Evolutionary conservation across 2,329 filamentous ascomycete species (phyloP).

Genomic region (Penicillium brasilianum): DNA sequence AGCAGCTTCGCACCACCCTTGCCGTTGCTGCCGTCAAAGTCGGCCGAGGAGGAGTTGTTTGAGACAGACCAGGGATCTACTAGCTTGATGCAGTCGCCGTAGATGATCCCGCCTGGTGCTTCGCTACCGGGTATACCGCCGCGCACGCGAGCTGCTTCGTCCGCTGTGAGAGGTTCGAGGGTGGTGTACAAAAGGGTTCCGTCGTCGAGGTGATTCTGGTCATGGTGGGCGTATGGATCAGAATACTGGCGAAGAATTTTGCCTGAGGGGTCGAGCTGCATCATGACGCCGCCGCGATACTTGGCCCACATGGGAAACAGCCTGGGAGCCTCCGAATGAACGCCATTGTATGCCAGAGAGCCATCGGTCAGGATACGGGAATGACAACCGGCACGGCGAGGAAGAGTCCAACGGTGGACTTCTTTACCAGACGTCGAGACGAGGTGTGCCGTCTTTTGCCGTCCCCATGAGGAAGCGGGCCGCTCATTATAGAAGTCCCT

Average conservation of each 20-base stretch:
- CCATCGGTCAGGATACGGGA: slow-evolving; percentile 52
- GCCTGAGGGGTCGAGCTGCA: slow-evolving; percentile 46
- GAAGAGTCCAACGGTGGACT: slow-evolving; percentile 52
- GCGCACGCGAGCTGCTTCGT: slow-evolving; percentile 44
- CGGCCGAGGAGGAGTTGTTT: slow-evolving; percentile 25
- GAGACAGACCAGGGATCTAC: slow-evolving; percentile 39
- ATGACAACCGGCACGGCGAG: slow-evolving; percentile 50
- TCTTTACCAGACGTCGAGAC: slow-evolving; percentile 50
- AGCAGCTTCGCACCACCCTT: slow-evolving; percentile 43
- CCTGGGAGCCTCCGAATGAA: slow-evolving; percentile 45
- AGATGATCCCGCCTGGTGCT: slow-evolving; percentile 23
- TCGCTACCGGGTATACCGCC: slow-evolving; percentile 52
- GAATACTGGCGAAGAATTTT: slow-evolving; percentile 47
- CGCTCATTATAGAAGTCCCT: too few species aligned
- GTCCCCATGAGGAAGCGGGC: too few species aligned
- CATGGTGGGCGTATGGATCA: slow-evolving; percentile 53
- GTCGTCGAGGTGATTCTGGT: slow-evolving; percentile 53
- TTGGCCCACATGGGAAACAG: slow-evolving; percentile 54
- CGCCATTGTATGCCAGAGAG: slow-evolving; percentile 52
- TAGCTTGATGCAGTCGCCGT: slow-evolving; percentile 53
- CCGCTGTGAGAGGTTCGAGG: slow-evolving; percentile 45
- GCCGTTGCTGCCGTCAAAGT: slow-evolving; percentile 25
- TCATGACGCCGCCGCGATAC: slow-evolving; percentile 54
- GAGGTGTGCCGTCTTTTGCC: slow-evolving; percentile 47
- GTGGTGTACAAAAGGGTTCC: slow-evolving; percentile 52